phyloP scores from a whole-genome alignment of 1,284 basidiomycete genomes.

The Cryptococcus jaspeensis region DNA sequence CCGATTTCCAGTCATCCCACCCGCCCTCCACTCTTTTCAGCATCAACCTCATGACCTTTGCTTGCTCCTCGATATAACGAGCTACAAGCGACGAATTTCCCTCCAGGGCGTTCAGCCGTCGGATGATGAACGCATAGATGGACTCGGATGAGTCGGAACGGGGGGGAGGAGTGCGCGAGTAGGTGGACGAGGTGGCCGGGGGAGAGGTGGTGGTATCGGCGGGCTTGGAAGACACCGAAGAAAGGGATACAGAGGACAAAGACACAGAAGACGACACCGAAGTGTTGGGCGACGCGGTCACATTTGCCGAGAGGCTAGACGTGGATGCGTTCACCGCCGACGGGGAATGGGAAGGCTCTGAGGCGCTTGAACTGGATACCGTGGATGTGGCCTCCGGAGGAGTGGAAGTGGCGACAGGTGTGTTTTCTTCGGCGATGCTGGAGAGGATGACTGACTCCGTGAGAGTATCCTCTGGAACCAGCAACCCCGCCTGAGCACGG shows the following conservation, averaged over 20 bases:
- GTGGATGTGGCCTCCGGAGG: neutral
- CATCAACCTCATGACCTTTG: conserved; percentile 70
- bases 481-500: conserved; percentile 32
- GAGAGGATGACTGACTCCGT: conserved; percentile 13
- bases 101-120: conserved; percentile 81
- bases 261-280: neutral
- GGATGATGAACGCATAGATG: conserved; percentile 95
- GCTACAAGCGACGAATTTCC: conserved; percentile 82
- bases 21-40: conserved; percentile 65
- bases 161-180: conserved; percentile 17
- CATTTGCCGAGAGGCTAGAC: neutral
- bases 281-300: neutral
- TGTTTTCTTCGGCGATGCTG: conserved; percentile 1
- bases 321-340: no score
- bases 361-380: neutral
- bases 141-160: conserved; percentile 72
- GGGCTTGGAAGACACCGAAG: neutral
- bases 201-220: conserved; percentile 7
- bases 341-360: no score
- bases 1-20: conserved; percentile 41
- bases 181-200: conserved; percentile 11
- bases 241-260: neutral
- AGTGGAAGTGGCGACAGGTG: neutral
- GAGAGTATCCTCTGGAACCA: conserved; percentile 13
- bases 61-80: conserved; percentile 89